A percentile compares a stretch with the other conserved stretches of the same genome.
These are phyloP conservation scores for Phytophthora sp. DNA, from an alignment of 352 stramenopile species.

Conservation along the genomic window DNA sequence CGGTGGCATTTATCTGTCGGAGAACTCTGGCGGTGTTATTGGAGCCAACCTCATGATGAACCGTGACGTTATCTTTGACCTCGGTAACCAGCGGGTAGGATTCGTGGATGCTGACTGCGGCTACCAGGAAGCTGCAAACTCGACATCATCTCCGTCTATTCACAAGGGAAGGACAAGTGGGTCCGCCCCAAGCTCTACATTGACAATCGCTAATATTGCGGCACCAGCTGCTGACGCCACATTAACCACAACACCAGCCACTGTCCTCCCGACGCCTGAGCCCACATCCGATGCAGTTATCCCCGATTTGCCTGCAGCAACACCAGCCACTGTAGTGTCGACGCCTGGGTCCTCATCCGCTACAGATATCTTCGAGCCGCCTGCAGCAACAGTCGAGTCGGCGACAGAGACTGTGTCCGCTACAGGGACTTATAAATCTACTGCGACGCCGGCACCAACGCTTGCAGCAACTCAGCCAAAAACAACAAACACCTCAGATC, in stretches of 20 bases:
- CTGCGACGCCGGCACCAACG: constrained; percentile 5
- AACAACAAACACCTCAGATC: constrained; percentile 10
- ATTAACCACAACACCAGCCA: constrained; percentile 14
- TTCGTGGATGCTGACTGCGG: constrained; percentile 79
- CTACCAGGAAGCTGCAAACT: constrained; percentile 23
- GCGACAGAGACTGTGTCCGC: constrained; percentile 5
- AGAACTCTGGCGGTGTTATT: constrained; percentile 77
- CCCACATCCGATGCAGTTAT: neutral
- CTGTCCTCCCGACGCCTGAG: constrained; percentile 5
- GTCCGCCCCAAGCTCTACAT: constrained; percentile 14
- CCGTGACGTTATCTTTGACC: constrained; percentile 85
- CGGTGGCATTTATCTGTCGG: constrained; percentile 69
- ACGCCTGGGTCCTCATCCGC: neutral
- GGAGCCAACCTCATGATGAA: constrained; percentile 86
- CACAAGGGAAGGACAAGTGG: constrained; percentile 16
- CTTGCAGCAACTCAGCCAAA: constrained; percentile 2
- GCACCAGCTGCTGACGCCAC: constrained; percentile 10
- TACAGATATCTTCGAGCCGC: constrained; percentile 4
- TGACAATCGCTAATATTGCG: constrained; percentile 6
- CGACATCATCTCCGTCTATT: constrained; percentile 14
- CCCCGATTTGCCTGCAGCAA: neutral
- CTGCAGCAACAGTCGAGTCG: constrained; percentile 14
- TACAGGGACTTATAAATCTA: constrained; percentile 7
- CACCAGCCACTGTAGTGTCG: neutral
- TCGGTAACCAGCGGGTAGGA: constrained; percentile 68